Evolutionary conservation across 768 basidiomycete species (phyloP).

Genomic region (Aureoboletus auriporus): DNA sequence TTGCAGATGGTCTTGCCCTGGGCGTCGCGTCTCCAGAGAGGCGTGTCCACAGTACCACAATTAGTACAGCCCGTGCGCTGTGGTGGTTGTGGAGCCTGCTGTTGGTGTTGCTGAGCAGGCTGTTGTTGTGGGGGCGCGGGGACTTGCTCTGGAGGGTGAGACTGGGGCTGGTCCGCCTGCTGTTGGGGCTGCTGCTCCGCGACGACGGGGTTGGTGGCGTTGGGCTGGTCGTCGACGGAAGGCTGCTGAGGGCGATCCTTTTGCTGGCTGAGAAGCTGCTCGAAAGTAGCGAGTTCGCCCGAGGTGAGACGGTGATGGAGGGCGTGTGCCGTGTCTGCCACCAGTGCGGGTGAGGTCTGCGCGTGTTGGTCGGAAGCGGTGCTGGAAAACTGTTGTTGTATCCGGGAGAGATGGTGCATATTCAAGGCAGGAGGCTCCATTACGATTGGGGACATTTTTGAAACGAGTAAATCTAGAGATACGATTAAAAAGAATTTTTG

Average conservation of each 20-base stretch:
- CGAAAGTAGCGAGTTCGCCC: constrained; percentile 27
- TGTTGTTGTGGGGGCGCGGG: constrained; percentile 24
- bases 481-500: constrained; percentile 26
- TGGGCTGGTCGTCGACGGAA: constrained; percentile 12
- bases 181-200: constrained; percentile 14
- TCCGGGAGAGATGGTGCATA: constrained; percentile 49
- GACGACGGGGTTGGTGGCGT: constrained; percentile 6
- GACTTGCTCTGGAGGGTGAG: constrained; percentile 23
- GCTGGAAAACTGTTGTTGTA: constrained; percentile 44
- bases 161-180: constrained; percentile 13
- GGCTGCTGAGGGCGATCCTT: constrained; percentile 28
- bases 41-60: constrained; percentile 74
- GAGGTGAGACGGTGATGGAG: constrained; percentile 29
- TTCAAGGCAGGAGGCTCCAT: constrained; percentile 50
- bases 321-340: constrained; percentile 18
- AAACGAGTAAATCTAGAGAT: constrained; percentile 28
- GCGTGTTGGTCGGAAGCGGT: constrained; percentile 29
- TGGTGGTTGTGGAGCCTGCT: constrained; percentile 31
- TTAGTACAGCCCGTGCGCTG: constrained; percentile 55
- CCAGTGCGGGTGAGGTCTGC: constrained; percentile 16
- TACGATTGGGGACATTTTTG: constrained; percentile 54
- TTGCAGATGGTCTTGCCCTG: constrained; percentile 86
- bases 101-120: constrained; percentile 21
- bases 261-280: constrained; percentile 28
- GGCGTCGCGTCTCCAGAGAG: constrained; percentile 79